Evolutionary conservation across 2,329 filamentous ascomycete species (phyloP).

Genomic region (Epichloe hybrida): DNA sequence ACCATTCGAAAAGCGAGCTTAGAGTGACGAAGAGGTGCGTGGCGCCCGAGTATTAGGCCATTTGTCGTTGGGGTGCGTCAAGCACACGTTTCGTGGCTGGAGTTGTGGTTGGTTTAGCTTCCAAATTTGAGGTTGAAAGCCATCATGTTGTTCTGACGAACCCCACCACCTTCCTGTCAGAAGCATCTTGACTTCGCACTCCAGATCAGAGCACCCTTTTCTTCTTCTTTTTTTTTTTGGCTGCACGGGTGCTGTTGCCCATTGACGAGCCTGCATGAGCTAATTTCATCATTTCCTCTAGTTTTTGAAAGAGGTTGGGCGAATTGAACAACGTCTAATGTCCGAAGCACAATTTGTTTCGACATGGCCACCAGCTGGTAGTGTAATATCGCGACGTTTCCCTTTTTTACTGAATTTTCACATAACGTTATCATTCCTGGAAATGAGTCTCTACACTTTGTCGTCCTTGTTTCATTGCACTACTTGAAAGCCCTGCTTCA

Average conservation of each 20-base stretch:
- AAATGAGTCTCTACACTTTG: neutral
- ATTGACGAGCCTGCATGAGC: neutral
- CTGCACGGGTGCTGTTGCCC: neutral
- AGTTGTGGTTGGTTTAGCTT: neutral
- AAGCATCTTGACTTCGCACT: neutral
- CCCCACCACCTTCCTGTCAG: neutral
- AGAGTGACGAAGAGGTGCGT: neutral
- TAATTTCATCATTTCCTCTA: neutral
- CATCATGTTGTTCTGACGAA: neutral
- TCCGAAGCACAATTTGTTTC: neutral
- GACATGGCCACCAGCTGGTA: neutral
- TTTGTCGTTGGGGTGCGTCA: neutral
- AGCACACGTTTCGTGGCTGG: neutral
- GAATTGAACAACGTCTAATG: neutral
- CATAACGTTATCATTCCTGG: neutral
- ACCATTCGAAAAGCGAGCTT: neutral
- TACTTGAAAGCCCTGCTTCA: neutral
- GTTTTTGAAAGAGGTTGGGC: too few species aligned
- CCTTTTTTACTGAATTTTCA: neutral
- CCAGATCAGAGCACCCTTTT: neutral
- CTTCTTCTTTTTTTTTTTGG: neutral
- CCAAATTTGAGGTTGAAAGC: neutral
- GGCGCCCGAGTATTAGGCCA: neutral
- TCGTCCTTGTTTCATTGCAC: neutral
- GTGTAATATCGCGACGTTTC: neutral